phyloP scores from a whole-genome alignment of 1,284 basidiomycete species.

The Mycena sp. region DNA sequence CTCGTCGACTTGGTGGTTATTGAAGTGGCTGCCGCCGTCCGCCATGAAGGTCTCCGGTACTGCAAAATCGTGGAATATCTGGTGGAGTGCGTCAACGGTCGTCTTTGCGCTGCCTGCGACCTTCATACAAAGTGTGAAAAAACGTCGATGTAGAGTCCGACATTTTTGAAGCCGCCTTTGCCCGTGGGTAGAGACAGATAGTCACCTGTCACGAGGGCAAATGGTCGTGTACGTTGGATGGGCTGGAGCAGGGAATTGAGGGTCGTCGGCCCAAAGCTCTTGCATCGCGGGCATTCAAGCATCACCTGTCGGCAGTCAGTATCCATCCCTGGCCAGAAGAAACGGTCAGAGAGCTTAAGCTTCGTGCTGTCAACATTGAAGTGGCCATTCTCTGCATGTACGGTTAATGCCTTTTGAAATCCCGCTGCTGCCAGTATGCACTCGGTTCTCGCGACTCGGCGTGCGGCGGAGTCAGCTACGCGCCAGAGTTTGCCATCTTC shows the following conservation, averaged over 20 bases:
- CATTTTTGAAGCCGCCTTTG: constrained; percentile 39
- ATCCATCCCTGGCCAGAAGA: constrained; percentile 42
- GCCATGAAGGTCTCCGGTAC: constrained; percentile 47
- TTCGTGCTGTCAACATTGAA: constrained; percentile 42
- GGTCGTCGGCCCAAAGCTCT: too few species aligned
- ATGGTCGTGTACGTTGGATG: too few species aligned
- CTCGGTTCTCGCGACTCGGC: too few species aligned
- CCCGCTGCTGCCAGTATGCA: constrained; percentile 7
- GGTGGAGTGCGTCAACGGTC: constrained; percentile 31
- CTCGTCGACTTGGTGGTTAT: constrained; percentile 41
- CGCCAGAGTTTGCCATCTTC: too few species aligned
- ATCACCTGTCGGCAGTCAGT: too few species aligned
- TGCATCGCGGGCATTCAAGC: too few species aligned
- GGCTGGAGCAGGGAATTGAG: too few species aligned
- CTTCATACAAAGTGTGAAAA: constrained; percentile 18
- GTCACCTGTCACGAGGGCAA: too few species aligned
- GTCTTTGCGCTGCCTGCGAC: constrained; percentile 28
- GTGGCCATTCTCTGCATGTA: constrained; percentile 40
- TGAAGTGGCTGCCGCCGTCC: constrained; percentile 50
- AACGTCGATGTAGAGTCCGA: constrained; percentile 14
- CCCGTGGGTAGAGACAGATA: constrained; percentile 45
- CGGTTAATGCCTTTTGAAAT: constrained; percentile 23
- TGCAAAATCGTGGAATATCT: constrained; percentile 37
- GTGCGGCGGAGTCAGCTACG: too few species aligned
- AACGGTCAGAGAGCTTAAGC: constrained; percentile 35